A percentile compares a stretch with the other conserved stretches of the same genome.
These are phyloP conservation scores for Rachicladosporium sp. DNA, from an alignment of 2,329 filamentous ascomycete species.

Conservation along the genomic window DNA sequence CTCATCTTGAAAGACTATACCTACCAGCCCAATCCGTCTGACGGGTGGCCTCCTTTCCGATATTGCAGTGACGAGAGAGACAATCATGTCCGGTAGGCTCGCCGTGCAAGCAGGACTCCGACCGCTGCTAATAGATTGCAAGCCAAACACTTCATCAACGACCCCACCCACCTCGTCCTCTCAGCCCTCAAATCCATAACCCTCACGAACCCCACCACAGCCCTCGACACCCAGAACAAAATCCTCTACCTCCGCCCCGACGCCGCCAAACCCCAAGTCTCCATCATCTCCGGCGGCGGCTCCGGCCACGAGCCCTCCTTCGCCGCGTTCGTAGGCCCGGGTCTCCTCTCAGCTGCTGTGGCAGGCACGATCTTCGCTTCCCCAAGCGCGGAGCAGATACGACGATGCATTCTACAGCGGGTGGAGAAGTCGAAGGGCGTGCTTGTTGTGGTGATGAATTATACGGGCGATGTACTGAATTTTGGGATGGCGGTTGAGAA, in stretches of 20 bases:
- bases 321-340: conserved; percentile 69
- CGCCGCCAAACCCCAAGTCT: conserved; percentile 49
- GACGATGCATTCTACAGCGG: conserved; percentile 58
- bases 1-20: too few species aligned
- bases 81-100: too few species aligned
- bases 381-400: conserved; percentile 70
- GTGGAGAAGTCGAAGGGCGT: conserved; percentile 64
- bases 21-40: too few species aligned
- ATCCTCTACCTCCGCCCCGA: conserved; percentile 63
- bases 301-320: conserved; percentile 86
- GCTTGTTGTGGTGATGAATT: conserved; percentile 84
- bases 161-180: conserved; percentile 66
- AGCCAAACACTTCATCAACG: conserved; percentile 77
- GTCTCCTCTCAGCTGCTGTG: conserved; percentile 68
- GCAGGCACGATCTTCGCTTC: conserved; percentile 81
- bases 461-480: conserved; percentile 56
- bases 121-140: too few species aligned
- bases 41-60: too few species aligned
- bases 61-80: too few species aligned
- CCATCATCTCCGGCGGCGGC: conserved; percentile 77
- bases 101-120: too few species aligned
- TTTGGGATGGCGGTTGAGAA: conserved; percentile 93
- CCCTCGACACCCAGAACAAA: conserved; percentile 68
- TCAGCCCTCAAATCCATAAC: conserved; percentile 66
- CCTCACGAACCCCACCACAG: conserved; percentile 70